Evolutionary conservation across 495 filamentous ascomycete genomes (phyloP).

Genomic region (Aspergillus haitiensis): DNA sequence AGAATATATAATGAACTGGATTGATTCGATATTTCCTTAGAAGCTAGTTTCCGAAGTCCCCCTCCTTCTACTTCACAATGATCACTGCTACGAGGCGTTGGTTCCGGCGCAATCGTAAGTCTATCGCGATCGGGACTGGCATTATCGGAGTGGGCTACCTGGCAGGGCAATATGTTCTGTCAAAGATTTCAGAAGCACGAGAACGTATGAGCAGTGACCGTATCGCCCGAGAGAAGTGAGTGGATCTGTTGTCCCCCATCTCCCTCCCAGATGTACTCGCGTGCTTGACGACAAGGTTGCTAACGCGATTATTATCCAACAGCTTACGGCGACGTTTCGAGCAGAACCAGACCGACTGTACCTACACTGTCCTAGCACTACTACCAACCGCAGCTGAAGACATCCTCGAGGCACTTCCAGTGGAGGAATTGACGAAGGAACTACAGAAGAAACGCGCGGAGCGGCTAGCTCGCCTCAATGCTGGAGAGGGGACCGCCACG

Average conservation of each 20-base stretch:
- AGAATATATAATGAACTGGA: conserved; percentile 21
- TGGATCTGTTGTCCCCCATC: conserved; percentile 10
- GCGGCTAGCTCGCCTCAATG: conserved; percentile 58
- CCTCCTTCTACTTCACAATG: conserved; percentile 54
- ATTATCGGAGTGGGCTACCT: conserved; percentile 88
- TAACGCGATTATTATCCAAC: conserved; percentile 12
- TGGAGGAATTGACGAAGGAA: conserved; percentile 85
- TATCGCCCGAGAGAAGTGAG: conserved; percentile 93
- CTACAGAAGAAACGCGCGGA: conserved; percentile 91
- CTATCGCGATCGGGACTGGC: conserved; percentile 81
- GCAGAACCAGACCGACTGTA: conserved; percentile 98
- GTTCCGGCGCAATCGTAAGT: conserved; percentile 88
- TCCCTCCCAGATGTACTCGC: conserved; percentile 8
- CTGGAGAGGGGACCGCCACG: conserved; percentile 44
- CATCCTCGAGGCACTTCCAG: conserved; percentile 82
- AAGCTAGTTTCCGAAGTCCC: conserved; percentile 15
- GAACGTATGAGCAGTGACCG: conserved; percentile 94
- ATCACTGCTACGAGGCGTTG: conserved; percentile 80
- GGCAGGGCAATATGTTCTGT: conserved; percentile 85
- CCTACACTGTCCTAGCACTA: conserved; percentile 94
- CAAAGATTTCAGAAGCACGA: conserved; percentile 85
- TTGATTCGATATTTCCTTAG: conserved; percentile 10
- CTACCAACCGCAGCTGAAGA: conserved; percentile 87
- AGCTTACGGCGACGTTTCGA: conserved; percentile 94
- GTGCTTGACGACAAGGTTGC: conserved; percentile 15